These are phyloP conservation scores for Microbotryomycetes sp. DNA, from an alignment of 1,284 basidiomycete genomes.

Conservation along the genomic window DNA sequence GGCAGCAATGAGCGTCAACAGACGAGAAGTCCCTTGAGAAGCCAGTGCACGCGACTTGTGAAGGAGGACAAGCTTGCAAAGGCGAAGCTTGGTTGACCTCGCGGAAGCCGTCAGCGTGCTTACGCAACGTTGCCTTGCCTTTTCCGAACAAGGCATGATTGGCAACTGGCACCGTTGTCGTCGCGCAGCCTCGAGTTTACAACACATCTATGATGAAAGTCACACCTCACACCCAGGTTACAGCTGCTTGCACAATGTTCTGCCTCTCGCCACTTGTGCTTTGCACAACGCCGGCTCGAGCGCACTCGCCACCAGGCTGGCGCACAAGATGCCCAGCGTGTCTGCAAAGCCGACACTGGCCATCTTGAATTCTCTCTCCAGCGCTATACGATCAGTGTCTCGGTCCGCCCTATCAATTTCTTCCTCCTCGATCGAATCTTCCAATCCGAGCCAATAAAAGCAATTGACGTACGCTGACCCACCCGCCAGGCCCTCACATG, in stretches of 20 bases:
- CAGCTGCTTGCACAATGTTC: slow-evolving; percentile 5
- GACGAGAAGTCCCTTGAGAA: neutral
- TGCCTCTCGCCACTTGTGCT: neutral
- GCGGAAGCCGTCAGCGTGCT: no score
- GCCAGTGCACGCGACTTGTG: neutral
- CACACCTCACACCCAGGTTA: no score
- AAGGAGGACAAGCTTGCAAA: no score
- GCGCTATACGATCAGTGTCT: neutral
- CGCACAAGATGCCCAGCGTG: slow-evolving; percentile 23
- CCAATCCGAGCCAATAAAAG: slow-evolving; percentile 27
- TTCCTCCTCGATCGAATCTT: slow-evolving; percentile 12
- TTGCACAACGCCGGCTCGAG: slow-evolving; percentile 6
- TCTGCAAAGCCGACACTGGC: slow-evolving; percentile 34
- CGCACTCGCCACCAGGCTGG: neutral
- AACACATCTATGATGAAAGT: neutral
- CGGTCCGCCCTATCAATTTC: neutral
- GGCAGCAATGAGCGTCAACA: neutral
- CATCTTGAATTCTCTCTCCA: slow-evolving; percentile 31
- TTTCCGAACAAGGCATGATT: no score
- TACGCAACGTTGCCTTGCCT: no score
- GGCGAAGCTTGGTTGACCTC: no score
- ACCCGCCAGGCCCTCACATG: slow-evolving; percentile 33
- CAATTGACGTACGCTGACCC: slow-evolving; percentile 34
- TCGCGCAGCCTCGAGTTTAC: no score
- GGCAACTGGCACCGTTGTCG: no score